Conservation (phyloP, 73 alveolate species). For the Paramecium primaurelia region DNA sequence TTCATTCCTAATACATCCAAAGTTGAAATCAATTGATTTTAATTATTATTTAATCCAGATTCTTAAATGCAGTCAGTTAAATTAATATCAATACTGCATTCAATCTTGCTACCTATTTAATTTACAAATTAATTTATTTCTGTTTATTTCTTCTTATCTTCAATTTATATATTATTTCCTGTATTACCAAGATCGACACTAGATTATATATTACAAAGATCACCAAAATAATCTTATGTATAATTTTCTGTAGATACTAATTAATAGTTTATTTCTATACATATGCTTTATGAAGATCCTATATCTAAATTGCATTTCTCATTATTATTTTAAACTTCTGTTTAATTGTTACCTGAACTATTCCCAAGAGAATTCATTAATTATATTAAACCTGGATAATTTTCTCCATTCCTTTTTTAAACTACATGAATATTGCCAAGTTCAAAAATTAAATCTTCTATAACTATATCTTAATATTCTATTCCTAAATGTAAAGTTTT, state of each 20-base stretch:
- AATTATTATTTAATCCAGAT: not conserved
- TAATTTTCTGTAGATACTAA: not conserved
- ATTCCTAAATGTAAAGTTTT: not conserved
- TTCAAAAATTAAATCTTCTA: not conserved
- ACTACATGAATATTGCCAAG: constrained; percentile 23
- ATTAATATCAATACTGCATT: constrained; percentile 22
- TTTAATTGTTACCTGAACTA: not conserved
- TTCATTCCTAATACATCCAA: not conserved
- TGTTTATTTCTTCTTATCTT: not conserved
- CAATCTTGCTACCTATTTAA: not conserved
- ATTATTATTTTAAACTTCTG: not conserved
- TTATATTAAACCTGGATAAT: not conserved
- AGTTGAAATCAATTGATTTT: not conserved
- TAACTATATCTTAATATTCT: not conserved
- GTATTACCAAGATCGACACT: not conserved
- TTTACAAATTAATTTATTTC: not conserved
- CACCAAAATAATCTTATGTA: not conserved
- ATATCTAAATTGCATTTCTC: not conserved
- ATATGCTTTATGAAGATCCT: not conserved
- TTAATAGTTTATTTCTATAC: not conserved
- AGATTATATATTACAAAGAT: not conserved
- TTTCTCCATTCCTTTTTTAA: not conserved
- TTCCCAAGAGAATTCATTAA: not conserved
- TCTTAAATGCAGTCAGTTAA: not conserved
- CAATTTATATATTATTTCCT: not conserved